Percentiles rank a stretch among this genome's conserved stretches.
phyloP scores from a whole-genome alignment of 306 rosid genomes.

The Cucurbita argyrosperma region DNA sequence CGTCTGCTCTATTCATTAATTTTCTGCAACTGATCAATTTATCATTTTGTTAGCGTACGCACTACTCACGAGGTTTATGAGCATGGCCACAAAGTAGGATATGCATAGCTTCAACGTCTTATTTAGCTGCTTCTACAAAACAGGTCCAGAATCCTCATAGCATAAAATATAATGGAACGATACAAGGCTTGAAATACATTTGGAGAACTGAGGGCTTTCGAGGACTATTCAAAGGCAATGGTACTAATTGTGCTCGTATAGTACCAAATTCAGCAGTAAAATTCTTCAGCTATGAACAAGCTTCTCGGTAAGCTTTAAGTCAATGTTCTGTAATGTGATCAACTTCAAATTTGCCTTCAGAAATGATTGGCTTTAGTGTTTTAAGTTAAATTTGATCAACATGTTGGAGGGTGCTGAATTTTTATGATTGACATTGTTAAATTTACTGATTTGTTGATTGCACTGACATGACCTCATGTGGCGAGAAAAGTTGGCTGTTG shows the following conservation, averaged over 20 bases:
- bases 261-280: conserved; percentile 96
- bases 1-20: not conserved
- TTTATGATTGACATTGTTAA: not conserved
- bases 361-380: not conserved
- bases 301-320: conserved; percentile 58
- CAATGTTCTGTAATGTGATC: not conserved
- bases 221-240: conserved; percentile 90
- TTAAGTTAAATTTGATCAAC: not conserved
- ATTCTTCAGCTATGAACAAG: conserved; percentile 98
- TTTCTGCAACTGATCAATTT: not conserved
- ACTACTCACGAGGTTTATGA: not conserved
- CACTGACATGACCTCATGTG: not conserved
- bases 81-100: not conserved
- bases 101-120: not conserved
- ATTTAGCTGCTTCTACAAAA: conserved; percentile 7
- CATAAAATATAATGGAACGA: conserved; percentile 82
- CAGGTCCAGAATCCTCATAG: conserved; percentile 94
- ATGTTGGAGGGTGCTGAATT: not conserved
- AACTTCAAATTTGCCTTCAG: not conserved
- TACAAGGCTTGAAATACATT: conserved; percentile 85
- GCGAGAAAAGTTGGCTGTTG: not conserved
- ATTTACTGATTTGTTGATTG: not conserved
- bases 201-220: conserved; percentile 96
- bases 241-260: conserved; percentile 94
- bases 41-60: not conserved